Base-by-base conservation (phyloP, 306 rosid genomes). In the Spatholobus suberectus region DNA sequence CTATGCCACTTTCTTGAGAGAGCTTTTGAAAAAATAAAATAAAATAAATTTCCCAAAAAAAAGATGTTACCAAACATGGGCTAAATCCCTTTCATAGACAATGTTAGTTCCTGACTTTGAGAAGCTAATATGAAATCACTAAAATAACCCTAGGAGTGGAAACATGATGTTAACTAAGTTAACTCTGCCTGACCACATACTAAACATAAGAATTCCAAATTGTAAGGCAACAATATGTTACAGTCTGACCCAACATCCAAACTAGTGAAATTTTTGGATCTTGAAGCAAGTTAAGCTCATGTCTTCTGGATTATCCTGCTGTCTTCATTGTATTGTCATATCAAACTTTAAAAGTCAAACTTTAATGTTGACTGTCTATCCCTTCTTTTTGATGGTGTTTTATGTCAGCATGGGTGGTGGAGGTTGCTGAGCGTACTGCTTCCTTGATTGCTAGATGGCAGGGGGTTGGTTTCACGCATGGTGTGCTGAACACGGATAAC, bases 391-490 rank as follows among this genome's bases (percentile, higher is more conserved):
- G 18, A 59, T 80, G 80, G 82, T 85, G 24, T 62, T 27, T 70
- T 73, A 65, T 76, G 47, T 88, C 92, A 96, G 99, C 99, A 29
- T 96, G 98, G 99, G 85, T 72, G 5, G 98, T 94, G 82, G 97
- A 96, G 90, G 79, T 94, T 86, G 98, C 97, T 81, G 98, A 96
- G 85, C 95, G 95, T 54, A 92, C 97, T 76, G 99, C 98, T 54
- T 89, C 98, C 84, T 82, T 92, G 90, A 88, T 92, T 85, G 97
- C 99, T 47, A 88, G 87, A 51, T 96, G 99, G 98, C 99, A 96
- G 86, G 99, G 99, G 61, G 97, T 94, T 81, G 99, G 99, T 65
- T 96, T 96, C 86, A 96, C 99, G 69, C 99, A 94, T 55, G 99
- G 99, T 83, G 99, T 96, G 76, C 90, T 96, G 92, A 96, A 96